Conservation (phyloP, 805 yeast genomes). For the Blastobotrys chiropterorum region DNA sequence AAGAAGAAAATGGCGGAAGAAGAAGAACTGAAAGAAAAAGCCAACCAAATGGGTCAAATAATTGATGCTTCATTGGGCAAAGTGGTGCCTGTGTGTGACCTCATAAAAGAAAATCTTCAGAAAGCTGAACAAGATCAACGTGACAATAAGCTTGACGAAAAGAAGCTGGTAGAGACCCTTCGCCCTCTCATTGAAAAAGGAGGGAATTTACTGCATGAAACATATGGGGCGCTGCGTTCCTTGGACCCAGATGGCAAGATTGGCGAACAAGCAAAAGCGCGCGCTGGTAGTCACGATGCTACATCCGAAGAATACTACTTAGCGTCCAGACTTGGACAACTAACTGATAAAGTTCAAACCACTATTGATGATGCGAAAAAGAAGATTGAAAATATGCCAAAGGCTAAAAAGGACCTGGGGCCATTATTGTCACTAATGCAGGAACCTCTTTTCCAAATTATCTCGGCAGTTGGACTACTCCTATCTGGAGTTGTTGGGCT, state of each 20-base stretch:
- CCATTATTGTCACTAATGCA: not conserved
- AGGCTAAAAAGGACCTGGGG: slow-evolving; percentile 2
- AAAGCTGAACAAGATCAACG: slow-evolving; percentile 3
- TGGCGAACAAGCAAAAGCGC: slow-evolving; percentile 1
- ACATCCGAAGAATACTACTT: slow-evolving; percentile 2
- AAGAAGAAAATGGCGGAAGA: not conserved
- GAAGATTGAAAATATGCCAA: slow-evolving; percentile 1
- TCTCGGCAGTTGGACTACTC: slow-evolving; percentile 2
- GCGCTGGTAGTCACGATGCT: not conserved
- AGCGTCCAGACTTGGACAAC: not conserved
- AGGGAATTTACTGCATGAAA: not conserved
- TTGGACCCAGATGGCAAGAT: slow-evolving; percentile 3
- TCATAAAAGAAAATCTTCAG: not conserved
- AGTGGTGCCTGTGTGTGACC: not conserved
- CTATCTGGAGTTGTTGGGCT: not conserved
- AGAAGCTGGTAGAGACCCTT: slow-evolving; percentile 1
- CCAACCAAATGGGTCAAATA: not conserved
- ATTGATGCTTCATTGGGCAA: slow-evolving; percentile 1
- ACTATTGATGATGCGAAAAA: not conserved
- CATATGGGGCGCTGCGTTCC: not conserved
- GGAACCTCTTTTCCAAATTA: slow-evolving; percentile 3
- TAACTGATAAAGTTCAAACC: not conserved
- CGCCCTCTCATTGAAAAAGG: slow-evolving; percentile 2
- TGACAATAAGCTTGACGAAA: slow-evolving; percentile 4
- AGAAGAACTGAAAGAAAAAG: not conserved